phyloP scores from a whole-genome alignment of 2,329 filamentous ascomycete species.

The Sporothrix mexicana region DNA sequence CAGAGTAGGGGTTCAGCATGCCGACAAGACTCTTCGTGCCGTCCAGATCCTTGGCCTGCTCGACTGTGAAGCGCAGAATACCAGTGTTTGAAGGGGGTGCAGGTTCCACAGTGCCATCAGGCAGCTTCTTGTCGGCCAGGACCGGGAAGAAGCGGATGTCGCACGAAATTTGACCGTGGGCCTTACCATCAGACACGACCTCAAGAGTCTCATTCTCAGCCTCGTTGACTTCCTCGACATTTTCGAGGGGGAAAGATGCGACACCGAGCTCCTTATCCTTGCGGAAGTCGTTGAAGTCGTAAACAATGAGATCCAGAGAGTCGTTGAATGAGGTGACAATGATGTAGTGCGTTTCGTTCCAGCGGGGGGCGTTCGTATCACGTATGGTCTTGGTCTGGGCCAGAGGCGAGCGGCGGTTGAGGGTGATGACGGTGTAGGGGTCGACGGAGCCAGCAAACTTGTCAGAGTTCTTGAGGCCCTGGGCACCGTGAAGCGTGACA shows the following conservation, averaged over 20 bases:
- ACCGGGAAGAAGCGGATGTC: constrained; percentile 97
- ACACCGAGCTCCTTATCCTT: constrained; percentile 95
- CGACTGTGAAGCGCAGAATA: constrained; percentile 90
- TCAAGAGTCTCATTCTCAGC: constrained; percentile 87
- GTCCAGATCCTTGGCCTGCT: constrained; percentile 96
- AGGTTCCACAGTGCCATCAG: constrained; percentile 78
- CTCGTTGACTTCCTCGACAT: constrained; percentile 75
- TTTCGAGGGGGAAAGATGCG: constrained; percentile 83
- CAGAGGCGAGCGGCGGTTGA: constrained; percentile 81
- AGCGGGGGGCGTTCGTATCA: constrained; percentile 84
- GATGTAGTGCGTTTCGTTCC: constrained; percentile 97
- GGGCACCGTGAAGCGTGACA: constrained; percentile 86
- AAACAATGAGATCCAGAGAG: constrained; percentile 80
- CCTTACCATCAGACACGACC: constrained; percentile 81
- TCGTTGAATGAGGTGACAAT: constrained; percentile 93
- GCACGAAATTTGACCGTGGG: constrained; percentile 76
- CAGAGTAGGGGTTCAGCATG: constrained; percentile 87
- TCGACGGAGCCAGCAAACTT: constrained; percentile 91
- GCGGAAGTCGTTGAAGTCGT: constrained; percentile 92
- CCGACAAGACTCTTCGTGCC: constrained; percentile 90
- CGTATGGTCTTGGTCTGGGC: constrained; percentile 87
- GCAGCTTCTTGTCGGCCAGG: constrained; percentile 71
- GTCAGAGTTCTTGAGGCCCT: constrained; percentile 92
- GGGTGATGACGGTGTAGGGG: constrained; percentile 82
- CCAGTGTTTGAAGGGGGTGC: constrained; percentile 90